Evolutionary conservation across 352 stramenopile genomes (phyloP).

Genomic region (Globisporangium perplexum): DNA sequence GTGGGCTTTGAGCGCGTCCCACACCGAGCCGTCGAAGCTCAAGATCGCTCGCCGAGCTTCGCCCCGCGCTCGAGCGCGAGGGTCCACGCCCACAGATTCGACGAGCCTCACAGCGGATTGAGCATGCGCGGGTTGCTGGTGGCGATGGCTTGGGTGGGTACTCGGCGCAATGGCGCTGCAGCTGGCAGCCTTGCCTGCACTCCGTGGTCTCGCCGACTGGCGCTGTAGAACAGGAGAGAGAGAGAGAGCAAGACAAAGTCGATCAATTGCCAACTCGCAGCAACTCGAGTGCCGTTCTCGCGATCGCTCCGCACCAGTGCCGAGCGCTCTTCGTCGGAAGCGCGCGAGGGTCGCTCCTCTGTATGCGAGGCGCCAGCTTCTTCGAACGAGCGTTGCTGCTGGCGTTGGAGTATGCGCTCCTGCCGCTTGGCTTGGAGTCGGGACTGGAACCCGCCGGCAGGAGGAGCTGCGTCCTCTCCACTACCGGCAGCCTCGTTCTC

Average conservation of each 20-base stretch:
- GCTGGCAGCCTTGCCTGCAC: background rate
- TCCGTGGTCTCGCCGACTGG: background rate
- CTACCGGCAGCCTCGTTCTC: background rate
- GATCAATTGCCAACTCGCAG: too few species aligned
- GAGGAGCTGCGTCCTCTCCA: background rate
- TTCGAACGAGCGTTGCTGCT: background rate
- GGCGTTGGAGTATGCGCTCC: slow-evolving; percentile 29
- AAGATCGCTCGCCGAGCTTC: slow-evolving; percentile 54
- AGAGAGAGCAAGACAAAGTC: too few species aligned
- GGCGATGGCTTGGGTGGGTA: background rate
- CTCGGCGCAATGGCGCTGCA: background rate
- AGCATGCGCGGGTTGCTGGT: background rate
- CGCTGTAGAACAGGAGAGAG: background rate
- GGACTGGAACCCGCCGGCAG: slow-evolving; percentile 29
- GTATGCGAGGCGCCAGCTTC: background rate
- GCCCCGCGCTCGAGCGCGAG: slow-evolving; percentile 35
- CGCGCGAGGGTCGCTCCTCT: background rate
- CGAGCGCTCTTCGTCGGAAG: background rate
- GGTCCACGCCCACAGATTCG: slow-evolving; percentile 5
- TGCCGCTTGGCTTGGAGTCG: slow-evolving; percentile 56
- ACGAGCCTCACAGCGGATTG: background rate
- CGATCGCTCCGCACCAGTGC: background rate
- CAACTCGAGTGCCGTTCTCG: too few species aligned
- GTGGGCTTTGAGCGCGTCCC: slow-evolving; percentile 40
- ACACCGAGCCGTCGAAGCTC: slow-evolving; percentile 43